These are phyloP conservation scores for Leptodermis oblonga DNA, from an alignment of 257 asterid genomes.

Conservation along the genomic window DNA sequence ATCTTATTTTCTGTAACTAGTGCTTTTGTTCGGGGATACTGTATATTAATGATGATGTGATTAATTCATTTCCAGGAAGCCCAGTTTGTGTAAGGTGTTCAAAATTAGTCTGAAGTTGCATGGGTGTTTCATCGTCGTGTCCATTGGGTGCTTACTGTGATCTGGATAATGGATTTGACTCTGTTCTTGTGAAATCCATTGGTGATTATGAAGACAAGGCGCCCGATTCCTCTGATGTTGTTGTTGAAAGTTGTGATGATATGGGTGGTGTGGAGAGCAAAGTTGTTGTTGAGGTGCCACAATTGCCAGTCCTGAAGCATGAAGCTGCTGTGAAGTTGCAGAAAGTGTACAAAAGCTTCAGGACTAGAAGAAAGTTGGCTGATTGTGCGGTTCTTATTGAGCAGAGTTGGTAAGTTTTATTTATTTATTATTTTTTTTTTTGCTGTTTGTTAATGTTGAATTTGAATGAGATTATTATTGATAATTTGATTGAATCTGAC, in stretches of 20 bases:
- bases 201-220: constrained; percentile 29
- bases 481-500: constrained; percentile 3
- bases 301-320: constrained; percentile 37
- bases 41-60: constrained; percentile 5
- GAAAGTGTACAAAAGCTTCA: constrained; percentile 85
- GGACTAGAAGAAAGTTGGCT: constrained; percentile 86
- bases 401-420: constrained; percentile 63
- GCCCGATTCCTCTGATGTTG: constrained; percentile 21
- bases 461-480: not conserved
- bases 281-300: constrained; percentile 14
- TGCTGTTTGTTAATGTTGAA: not conserved
- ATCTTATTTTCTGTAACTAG: not conserved
- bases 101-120: constrained; percentile 37
- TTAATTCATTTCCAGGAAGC: constrained; percentile 30
- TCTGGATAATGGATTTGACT: constrained; percentile 48
- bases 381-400: constrained; percentile 93
- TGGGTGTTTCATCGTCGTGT: constrained; percentile 73
- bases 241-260: not conserved
- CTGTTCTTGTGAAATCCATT: constrained; percentile 41
- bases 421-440: no score
- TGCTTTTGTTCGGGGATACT: not conserved
- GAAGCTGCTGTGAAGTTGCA: constrained; percentile 86
- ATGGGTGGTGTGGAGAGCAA: not conserved
- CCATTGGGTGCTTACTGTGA: constrained; percentile 51
- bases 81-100: constrained; percentile 29